Conservation (phyloP, 179 eudicot species). For the Sideroxylon spinosum region DNA sequence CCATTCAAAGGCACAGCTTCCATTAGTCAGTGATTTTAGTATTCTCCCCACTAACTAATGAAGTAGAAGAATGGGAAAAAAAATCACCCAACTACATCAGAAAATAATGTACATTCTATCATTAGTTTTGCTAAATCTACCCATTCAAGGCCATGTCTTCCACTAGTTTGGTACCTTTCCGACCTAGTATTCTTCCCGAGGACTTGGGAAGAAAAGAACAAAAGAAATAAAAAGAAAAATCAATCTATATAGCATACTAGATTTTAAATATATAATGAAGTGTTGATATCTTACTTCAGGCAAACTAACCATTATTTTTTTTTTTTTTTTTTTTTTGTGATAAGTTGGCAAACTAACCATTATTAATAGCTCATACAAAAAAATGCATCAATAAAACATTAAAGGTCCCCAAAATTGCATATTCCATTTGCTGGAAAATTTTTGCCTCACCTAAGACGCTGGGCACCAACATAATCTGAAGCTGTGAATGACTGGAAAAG, state of each 20-base stretch:
- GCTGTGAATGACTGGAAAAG: conserved; percentile 80
- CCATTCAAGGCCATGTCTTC: neutral
- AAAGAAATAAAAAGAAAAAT: neutral
- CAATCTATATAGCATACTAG: neutral
- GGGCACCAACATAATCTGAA: conserved; percentile 85
- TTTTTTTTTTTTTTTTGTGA: too few relatives aligned
- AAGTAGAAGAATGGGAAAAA: neutral
- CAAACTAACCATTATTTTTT: neutral
- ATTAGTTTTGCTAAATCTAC: neutral
- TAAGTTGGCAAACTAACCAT: neutral
- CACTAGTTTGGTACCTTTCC: neutral
- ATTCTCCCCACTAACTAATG: neutral
- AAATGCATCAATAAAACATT: neutral
- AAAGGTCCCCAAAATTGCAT: neutral
- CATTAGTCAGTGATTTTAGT: neutral
- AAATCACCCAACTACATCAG: neutral
- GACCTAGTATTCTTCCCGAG: neutral
- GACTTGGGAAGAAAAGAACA: neutral
- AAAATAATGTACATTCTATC: neutral
- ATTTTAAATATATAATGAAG: neutral
- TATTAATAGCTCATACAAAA: too few relatives aligned
- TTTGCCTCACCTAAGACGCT: conserved; percentile 61
- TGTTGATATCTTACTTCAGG: neutral
- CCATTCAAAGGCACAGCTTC: conserved; percentile 1
- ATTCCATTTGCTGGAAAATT: neutral